Percentiles rank a stretch among this genome's conserved stretches.
phyloP scores from a whole-genome alignment of 108 stramenopile genomes.

The Nitzschia sp. region DNA sequence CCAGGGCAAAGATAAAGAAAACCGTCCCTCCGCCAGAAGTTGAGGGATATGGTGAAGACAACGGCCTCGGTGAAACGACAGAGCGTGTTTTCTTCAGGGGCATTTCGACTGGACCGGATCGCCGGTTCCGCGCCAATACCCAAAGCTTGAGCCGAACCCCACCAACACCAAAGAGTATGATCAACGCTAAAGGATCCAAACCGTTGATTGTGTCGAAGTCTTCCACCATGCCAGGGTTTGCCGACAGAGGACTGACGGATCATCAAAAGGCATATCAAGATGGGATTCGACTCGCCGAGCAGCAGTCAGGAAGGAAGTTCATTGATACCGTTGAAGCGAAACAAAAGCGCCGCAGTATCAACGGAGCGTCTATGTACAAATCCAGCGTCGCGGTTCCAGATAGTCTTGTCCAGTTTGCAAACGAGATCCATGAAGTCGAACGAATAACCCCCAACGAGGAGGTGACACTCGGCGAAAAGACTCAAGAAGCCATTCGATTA shows the following conservation, averaged over 20 bases:
- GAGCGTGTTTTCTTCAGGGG: not conserved
- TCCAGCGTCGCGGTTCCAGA: slow-evolving; percentile 72
- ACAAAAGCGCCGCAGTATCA: slow-evolving; percentile 36
- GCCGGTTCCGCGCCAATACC: not conserved
- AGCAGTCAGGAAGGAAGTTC: slow-evolving; percentile 31
- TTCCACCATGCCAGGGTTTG: slow-evolving; percentile 83
- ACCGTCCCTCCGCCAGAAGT: not conserved
- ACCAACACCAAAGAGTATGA: not conserved
- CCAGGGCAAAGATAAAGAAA: not conserved
- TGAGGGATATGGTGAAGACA: not conserved
- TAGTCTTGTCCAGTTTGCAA: slow-evolving; percentile 67
- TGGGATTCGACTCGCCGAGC: slow-evolving; percentile 37
- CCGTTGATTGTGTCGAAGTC: slow-evolving; percentile 51
- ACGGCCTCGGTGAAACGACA: not conserved
- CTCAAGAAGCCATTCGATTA: slow-evolving; percentile 77
- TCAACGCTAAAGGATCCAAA: not conserved
- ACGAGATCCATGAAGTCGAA: slow-evolving; percentile 65
- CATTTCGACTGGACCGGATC: not conserved
- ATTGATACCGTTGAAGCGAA: slow-evolving; percentile 35
- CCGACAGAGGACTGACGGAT: slow-evolving; percentile 27
- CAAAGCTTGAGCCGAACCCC: not conserved
- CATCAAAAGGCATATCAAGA: slow-evolving; percentile 25
- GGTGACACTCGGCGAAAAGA: slow-evolving; percentile 71
- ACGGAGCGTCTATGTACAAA: slow-evolving; percentile 59
- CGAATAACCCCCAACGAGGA: slow-evolving; percentile 79